These are phyloP conservation scores for Solanum aculeatissimum DNA, from an alignment of 305 asterid genomes.

Conservation along the genomic window DNA sequence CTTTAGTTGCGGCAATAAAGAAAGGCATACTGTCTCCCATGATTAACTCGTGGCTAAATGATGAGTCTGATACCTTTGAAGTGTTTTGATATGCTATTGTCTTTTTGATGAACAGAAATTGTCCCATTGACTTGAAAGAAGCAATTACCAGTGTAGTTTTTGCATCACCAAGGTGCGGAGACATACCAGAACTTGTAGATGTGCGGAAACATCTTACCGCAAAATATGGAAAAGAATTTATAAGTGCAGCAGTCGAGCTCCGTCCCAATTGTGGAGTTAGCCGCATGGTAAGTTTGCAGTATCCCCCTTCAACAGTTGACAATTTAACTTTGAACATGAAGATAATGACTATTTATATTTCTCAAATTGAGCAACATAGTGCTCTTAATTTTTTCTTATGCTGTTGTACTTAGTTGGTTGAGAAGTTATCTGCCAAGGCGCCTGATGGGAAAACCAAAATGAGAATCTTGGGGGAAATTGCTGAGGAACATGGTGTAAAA, in stretches of 20 bases:
- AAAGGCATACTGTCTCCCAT: neutral
- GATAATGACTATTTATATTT: neutral
- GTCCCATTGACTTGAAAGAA: constrained; percentile 93
- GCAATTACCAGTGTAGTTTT: constrained; percentile 66
- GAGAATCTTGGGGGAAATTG: constrained; percentile 49
- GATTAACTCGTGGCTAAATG: neutral
- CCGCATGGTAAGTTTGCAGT: constrained; percentile 60
- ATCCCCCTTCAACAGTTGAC: neutral
- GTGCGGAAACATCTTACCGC: constrained; percentile 58
- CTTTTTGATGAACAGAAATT: constrained; percentile 35
- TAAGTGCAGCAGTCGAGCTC: constrained; percentile 59
- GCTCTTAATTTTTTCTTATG: constrained; percentile 1
- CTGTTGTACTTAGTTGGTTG: constrained; percentile 47
- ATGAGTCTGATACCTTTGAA: neutral
- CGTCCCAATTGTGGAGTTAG: constrained; percentile 91
- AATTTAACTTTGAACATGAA: neutral
- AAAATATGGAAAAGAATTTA: constrained; percentile 86
- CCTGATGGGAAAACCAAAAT: constrained; percentile 66
- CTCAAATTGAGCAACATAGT: neutral
- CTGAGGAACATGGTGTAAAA: constrained; percentile 62
- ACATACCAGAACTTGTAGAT: constrained; percentile 73
- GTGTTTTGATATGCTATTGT: neutral
- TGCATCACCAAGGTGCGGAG: constrained; percentile 92
- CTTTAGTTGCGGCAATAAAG: neutral
- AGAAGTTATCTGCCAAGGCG: constrained; percentile 73